Evolutionary conservation across 2,329 filamentous ascomycete genomes (phyloP), one percentile per base, ranked within the genome.

Genomic region (Penicillium sp.): DNA sequence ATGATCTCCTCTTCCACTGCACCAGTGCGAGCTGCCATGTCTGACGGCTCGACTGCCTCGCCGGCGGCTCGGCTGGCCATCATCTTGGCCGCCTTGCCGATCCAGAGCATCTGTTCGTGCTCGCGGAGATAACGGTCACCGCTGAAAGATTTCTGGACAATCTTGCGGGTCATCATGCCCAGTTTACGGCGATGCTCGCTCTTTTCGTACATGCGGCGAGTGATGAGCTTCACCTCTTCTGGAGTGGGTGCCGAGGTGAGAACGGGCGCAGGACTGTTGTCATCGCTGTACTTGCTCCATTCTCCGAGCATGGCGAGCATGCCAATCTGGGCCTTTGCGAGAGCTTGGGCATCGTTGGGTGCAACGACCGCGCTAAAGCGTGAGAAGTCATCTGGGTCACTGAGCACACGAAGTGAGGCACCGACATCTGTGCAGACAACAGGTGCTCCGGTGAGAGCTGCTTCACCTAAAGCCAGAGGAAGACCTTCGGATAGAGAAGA

Each of bases 361-460:
- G 86, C 84, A 2, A 89, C 85, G 5, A 89, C 84, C 59, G 85
- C 86, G 63, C 84, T 86, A 75, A 85, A 89, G 28, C 81, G 76
- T 4, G 81, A 77, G 65, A 77, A 80, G 51, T 79, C 78, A 53
- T 82, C 75, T 2, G 76, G 75, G 49, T 79, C 76, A 46, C 75
- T 79, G 11, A 78, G 70, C 1, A 79, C 77, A 10, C 76, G 75
- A 2, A 79, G 70, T 1, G 77, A 78, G 13, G 77, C 76, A 16
- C 77, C 77, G 7, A 79, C 77, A 33, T 78, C 76, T 25, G 76
- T 79, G 56, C 76, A 78, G 55, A 79, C 77, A 1, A 81, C 77
- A 0, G 79, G 79, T 1, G 78, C 79, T 19, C 79, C 79, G 6
- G 79, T 80, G 16, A 81, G 65, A 35, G 79, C 79, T 33, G 79